A percentile compares a stretch with the other conserved stretches of the same genome.
phyloP scores from a whole-genome alignment of 805 yeast species.

The Maudiozyma saulgeensis region DNA sequence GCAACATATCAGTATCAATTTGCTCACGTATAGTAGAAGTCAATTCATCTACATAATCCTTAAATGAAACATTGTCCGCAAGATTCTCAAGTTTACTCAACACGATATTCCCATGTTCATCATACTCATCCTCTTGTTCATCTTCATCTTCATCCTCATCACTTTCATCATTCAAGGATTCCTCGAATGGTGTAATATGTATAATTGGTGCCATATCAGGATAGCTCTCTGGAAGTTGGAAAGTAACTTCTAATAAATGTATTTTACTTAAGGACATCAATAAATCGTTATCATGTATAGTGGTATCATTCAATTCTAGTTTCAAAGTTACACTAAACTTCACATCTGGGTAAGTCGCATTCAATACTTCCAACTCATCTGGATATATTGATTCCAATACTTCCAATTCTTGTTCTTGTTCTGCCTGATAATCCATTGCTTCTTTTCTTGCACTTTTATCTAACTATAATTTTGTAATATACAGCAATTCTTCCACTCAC shows the following conservation, averaged over 20 bases:
- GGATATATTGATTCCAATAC: constrained; percentile 88
- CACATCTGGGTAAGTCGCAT: constrained; percentile 39
- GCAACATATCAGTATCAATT: constrained; percentile 48
- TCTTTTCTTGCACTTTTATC: too few species aligned
- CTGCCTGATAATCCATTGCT: constrained; percentile 67
- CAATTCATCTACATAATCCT: constrained; percentile 32
- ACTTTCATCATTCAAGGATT: constrained; percentile 21
- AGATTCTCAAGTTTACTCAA: constrained; percentile 40
- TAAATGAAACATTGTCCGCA: constrained; percentile 51
- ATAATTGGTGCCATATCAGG: constrained; percentile 74
- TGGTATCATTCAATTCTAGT: constrained; percentile 45
- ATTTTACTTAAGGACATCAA: constrained; percentile 35
- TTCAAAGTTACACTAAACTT: constrained; percentile 35
- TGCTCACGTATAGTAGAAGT: constrained; percentile 30
- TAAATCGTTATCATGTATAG: constrained; percentile 5
- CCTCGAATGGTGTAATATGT: constrained; percentile 31
- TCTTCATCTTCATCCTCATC: constrained; percentile 31
- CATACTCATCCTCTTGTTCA: constrained; percentile 31
- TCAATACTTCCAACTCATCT: constrained; percentile 53
- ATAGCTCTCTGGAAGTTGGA: constrained; percentile 65
- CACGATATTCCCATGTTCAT: constrained; percentile 41
- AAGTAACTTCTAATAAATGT: constrained; percentile 49
- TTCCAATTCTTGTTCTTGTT: constrained; percentile 83
- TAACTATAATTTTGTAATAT: too few species aligned
- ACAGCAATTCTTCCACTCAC: too few species aligned